Conservation (phyloP, 2,329 filamentous ascomycete genomes). For the Alternaria sp. region DNA sequence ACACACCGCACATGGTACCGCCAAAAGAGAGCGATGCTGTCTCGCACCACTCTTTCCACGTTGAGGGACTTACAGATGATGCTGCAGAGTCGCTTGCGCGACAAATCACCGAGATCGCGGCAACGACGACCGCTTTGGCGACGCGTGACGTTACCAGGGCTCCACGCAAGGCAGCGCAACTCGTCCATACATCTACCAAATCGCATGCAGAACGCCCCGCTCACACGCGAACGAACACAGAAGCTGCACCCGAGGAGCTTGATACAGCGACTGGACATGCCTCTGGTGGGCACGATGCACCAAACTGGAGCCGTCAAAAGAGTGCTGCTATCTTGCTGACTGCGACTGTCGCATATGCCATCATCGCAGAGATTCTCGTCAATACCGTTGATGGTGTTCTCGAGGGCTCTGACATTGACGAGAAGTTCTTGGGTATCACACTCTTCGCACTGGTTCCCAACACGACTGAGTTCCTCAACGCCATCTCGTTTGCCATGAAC, state of each 20-base stretch:
- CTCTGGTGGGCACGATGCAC: constrained; percentile 83
- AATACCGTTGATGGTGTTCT: constrained; percentile 97
- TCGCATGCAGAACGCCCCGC: constrained; percentile 48
- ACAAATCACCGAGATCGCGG: constrained; percentile 91
- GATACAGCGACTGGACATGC: constrained; percentile 53
- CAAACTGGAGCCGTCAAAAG: constrained; percentile 94
- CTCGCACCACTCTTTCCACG: constrained; percentile 53
- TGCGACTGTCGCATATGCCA: constrained; percentile 90
- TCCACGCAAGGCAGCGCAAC: constrained; percentile 58
- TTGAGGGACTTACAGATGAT: constrained; percentile 76
- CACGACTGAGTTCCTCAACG: constrained; percentile 98
- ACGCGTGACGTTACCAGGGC: constrained; percentile 73
- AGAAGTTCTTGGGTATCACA: constrained; percentile 97
- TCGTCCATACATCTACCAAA: constrained; percentile 44
- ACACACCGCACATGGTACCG: constrained; percentile 45
- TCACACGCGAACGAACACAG: constrained; percentile 46
- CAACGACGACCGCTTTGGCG: constrained; percentile 86
- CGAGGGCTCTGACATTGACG: constrained; percentile 86
- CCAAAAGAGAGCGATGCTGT: constrained; percentile 46
- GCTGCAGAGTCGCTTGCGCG: constrained; percentile 82
- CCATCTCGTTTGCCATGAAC: constrained; percentile 99
- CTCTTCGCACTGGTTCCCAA: constrained; percentile 97
- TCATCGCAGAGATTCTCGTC: constrained; percentile 96
- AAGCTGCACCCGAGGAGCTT: constrained; percentile 59
- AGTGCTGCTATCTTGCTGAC: constrained; percentile 86